phyloP scores from a whole-genome alignment of 2,329 filamentous ascomycete genomes.

The Emergomyces africanus region DNA sequence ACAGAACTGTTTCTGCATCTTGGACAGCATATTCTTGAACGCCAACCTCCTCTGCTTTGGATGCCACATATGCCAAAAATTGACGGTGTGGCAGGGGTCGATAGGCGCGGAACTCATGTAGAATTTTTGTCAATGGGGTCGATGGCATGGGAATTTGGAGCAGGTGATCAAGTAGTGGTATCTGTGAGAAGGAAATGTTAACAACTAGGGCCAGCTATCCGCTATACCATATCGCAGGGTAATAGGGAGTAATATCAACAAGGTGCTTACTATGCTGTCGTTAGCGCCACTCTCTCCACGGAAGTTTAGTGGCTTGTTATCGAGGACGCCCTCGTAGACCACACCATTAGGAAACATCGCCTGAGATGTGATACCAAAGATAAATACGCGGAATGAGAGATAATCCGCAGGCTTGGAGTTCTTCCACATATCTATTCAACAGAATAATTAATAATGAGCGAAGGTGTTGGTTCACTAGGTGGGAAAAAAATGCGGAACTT shows the following conservation, averaged over 20 bases:
- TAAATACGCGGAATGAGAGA: conserved; percentile 86
- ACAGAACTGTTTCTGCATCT: conserved; percentile 28
- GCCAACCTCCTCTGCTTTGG: conserved; percentile 36
- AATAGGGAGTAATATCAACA: neutral
- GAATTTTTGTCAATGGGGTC: conserved; percentile 77
- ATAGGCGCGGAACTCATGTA: conserved; percentile 80
- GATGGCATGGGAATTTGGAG: conserved; percentile 76
- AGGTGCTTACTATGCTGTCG: conserved; percentile 61
- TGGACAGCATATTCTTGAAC: conserved; percentile 26
- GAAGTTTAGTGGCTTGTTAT: conserved; percentile 60
- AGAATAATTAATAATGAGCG: conserved; percentile 3
- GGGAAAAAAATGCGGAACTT: conserved; percentile 16
- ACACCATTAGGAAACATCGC: conserved; percentile 91
- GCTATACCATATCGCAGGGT: neutral
- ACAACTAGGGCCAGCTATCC: neutral
- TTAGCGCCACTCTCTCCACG: conserved; percentile 89
- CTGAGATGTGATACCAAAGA: conserved; percentile 89
- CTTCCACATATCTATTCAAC: conserved; percentile 65
- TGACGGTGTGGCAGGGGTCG: conserved; percentile 77
- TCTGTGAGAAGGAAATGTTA: conserved; percentile 25
- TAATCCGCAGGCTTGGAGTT: conserved; percentile 76
- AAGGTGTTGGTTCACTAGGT: neutral
- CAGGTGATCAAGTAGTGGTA: conserved; percentile 79
- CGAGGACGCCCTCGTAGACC: conserved; percentile 71
- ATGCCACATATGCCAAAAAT: conserved; percentile 62